Evolutionary conservation across 495 filamentous ascomycete genomes (phyloP).

Genomic region (Lindgomyces ingoldianus): DNA sequence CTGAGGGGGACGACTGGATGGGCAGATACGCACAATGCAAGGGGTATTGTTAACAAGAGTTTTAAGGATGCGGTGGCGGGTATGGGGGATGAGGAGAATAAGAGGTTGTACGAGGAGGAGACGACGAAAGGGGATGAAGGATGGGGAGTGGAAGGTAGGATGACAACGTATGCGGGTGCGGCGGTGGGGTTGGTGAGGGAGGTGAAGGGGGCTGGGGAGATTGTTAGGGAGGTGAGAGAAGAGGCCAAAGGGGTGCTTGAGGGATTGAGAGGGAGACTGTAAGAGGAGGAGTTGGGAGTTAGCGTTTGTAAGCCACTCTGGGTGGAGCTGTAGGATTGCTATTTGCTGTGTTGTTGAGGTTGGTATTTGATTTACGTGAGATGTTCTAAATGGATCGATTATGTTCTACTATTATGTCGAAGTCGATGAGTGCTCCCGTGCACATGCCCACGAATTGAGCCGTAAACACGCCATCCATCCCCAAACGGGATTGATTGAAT

Average conservation of each 20-base stretch:
- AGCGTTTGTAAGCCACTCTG: no score
- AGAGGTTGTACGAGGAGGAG: constrained; percentile 58
- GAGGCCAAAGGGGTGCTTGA: constrained; percentile 31
- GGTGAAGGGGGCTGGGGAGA: constrained; percentile 48
- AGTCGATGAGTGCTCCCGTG: no score
- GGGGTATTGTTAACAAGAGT: constrained; percentile 64
- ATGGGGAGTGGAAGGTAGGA: constrained; percentile 63
- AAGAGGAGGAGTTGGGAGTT: no score
- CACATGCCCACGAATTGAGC: no score
- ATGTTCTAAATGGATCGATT: no score
- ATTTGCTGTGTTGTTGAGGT: no score
- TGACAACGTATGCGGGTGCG: constrained; percentile 71
- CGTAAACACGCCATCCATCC: no score
- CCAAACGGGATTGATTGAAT: no score
- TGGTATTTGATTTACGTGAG: no score
- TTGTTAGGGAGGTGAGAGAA: constrained; percentile 50
- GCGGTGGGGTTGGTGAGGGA: constrained; percentile 55
- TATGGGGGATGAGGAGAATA: constrained; percentile 58
- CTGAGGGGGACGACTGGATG: constrained; percentile 68
- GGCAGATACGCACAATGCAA: constrained; percentile 64
- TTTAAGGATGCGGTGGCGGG: constrained; percentile 61
- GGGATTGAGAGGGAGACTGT: constrained; percentile 10
- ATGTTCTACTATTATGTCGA: no score
- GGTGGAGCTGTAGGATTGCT: no score
- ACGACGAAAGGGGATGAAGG: constrained; percentile 53